Conservation (phyloP, 371 early-diverging fungal species). For the Apophysomyces trapeziformis region DNA sequence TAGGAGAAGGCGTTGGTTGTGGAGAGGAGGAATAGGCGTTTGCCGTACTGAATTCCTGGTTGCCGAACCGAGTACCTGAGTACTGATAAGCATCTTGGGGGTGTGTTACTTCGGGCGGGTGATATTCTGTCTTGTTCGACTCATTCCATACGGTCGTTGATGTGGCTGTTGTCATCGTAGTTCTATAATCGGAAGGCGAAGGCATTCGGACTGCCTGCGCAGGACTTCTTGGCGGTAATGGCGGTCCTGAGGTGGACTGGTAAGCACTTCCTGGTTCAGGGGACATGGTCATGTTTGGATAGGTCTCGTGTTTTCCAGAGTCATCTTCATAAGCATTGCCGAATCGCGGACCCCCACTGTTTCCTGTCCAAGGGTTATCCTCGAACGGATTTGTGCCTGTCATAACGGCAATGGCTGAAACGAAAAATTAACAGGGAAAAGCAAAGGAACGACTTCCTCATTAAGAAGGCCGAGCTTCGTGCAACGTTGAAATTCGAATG, state of each 20-base stretch:
- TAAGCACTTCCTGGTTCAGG: not conserved
- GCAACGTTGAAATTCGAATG: not conserved
- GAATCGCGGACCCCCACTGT: not conserved
- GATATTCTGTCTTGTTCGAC: constrained; percentile 24
- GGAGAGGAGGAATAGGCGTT: constrained; percentile 28
- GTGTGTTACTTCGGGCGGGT: not conserved
- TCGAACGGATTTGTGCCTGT: constrained; percentile 4
- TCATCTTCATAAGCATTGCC: constrained; percentile 4
- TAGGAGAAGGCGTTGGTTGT: constrained; percentile 16
- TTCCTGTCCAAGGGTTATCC: constrained; percentile 8
- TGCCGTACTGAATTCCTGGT: constrained; percentile 4
- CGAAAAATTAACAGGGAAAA: not conserved
- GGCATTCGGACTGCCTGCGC: constrained; percentile 26
- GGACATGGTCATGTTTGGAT: not conserved
- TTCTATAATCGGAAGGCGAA: constrained; percentile 42
- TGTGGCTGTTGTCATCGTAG: constrained; percentile 10
- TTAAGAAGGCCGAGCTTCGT: not conserved
- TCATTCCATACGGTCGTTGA: constrained; percentile 25
- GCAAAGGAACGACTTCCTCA: not conserved
- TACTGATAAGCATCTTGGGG: constrained; percentile 30
- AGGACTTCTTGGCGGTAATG: too few species aligned
- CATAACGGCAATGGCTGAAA: not conserved
- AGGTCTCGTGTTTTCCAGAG: constrained; percentile 5
- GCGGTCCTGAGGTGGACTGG: not conserved
- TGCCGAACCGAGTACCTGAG: constrained; percentile 28